Percentiles rank a stretch among this genome's conserved stretches.
phyloP scores from a whole-genome alignment of 495 filamentous ascomycete species.

The Aspergillus hancockii region DNA sequence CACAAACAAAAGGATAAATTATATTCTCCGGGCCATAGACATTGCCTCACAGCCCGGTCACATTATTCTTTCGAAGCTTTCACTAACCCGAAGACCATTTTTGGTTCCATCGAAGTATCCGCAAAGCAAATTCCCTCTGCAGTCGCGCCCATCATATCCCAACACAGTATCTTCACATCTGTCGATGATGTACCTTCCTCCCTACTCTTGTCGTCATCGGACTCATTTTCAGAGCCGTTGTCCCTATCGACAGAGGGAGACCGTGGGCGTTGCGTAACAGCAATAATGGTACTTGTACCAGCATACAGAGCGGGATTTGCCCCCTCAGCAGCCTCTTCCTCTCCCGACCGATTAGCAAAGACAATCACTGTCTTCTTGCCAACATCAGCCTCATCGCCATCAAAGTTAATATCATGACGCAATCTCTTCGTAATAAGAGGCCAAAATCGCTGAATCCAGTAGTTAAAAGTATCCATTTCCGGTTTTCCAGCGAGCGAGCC shows the following conservation, averaged over 20 bases:
- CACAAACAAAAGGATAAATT: background rate
- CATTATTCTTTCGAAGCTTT: conserved; percentile 9
- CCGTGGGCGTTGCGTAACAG: conserved; percentile 53
- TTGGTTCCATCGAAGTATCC: conserved; percentile 45
- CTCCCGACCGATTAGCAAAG: conserved; percentile 78
- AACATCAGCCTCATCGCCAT: conserved; percentile 17
- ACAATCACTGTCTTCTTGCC: conserved; percentile 70
- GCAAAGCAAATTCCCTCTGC: conserved; percentile 51
- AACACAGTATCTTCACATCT: conserved; percentile 47
- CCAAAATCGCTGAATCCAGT: conserved; percentile 84
- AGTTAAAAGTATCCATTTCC: conserved; percentile 78
- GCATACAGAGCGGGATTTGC: conserved; percentile 60
- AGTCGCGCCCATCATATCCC: conserved; percentile 47
- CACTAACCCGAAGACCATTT: conserved; percentile 42
- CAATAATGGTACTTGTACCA: conserved; percentile 81
- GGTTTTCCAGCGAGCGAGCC: conserved; percentile 54
- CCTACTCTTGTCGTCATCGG: conserved; percentile 17
- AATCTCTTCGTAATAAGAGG: conserved; percentile 62
- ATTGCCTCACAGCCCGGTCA: background rate
- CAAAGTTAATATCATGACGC: conserved; percentile 36
- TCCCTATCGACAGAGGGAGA: conserved; percentile 29
- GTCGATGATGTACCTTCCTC: conserved; percentile 21
- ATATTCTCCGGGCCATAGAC: background rate
- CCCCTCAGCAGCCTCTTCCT: conserved; percentile 59
- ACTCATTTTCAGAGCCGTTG: conserved; percentile 31